phyloP scores from a whole-genome alignment of 2,329 filamentous ascomycete genomes.

The Neopestalotiopsis sp. region DNA sequence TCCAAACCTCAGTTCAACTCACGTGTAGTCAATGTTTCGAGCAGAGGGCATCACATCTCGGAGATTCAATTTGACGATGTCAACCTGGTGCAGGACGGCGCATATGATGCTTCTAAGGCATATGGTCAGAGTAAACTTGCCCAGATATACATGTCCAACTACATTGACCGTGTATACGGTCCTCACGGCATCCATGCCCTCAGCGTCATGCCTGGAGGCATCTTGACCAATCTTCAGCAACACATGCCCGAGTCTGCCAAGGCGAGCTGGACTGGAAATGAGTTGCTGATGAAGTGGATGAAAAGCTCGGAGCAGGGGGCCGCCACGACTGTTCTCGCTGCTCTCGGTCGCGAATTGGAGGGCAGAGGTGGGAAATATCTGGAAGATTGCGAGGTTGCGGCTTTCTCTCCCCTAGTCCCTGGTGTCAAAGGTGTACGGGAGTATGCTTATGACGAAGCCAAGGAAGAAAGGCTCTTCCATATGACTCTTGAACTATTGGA shows the following conservation, averaged over 20 bases:
- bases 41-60: conserved; percentile 43
- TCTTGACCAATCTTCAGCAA: conserved; percentile 35
- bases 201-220: conserved; percentile 52
- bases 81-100: conserved; percentile 37
- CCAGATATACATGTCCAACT: conserved; percentile 40
- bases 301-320: conserved; percentile 48
- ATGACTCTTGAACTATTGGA: background rate
- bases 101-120: conserved; percentile 43
- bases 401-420: background rate
- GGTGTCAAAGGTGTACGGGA: background rate
- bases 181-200: conserved; percentile 6
- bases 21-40: conserved; percentile 50
- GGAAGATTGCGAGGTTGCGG: background rate
- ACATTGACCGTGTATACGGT: background rate
- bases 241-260: conserved; percentile 22
- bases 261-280: conserved; percentile 4
- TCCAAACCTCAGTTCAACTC: conserved; percentile 29
- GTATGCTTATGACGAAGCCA: conserved; percentile 7
- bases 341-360: conserved; percentile 43
- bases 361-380: conserved; percentile 45
- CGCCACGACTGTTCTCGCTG: conserved; percentile 48
- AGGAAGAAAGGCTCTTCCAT: background rate
- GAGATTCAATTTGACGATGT: conserved; percentile 44
- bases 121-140: conserved; percentile 58
- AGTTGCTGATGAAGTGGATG: conserved; percentile 27